A percentile compares a stretch with the other conserved stretches of the same genome.
These are phyloP conservation scores for Luvunga scandens DNA, from an alignment of 345 rosid genomes.

Conservation along the genomic window DNA sequence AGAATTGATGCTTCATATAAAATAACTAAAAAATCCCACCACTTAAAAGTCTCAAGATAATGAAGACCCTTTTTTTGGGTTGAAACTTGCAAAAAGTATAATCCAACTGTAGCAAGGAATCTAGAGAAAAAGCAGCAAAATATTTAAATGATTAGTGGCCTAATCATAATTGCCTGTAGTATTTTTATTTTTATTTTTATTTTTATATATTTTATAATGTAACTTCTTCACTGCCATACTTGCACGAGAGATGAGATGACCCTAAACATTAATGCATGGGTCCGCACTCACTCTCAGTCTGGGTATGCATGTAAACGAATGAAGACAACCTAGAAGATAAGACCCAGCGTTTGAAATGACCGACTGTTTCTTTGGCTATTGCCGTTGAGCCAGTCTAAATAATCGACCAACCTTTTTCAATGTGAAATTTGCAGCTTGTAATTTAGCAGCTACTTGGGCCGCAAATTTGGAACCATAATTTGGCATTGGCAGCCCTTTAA, in stretches of 20 bases:
- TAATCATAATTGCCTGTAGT: no score
- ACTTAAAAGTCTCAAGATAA: not conserved
- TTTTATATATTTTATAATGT: no score
- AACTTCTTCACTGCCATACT: no score
- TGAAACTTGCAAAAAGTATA: not conserved
- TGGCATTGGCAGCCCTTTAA: no score
- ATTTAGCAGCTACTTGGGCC: not conserved
- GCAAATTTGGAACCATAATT: not conserved
- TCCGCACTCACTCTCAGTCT: not conserved
- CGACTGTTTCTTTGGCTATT: not conserved
- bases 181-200: no score
- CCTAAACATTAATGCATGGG: no score
- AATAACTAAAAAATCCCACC: not conserved
- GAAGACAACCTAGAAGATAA: not conserved
- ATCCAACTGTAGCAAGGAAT: not conserved
- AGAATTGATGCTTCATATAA: not conserved
- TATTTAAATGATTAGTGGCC: no score
- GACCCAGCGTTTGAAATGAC: not conserved
- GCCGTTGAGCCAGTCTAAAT: slow-evolving; percentile 6
- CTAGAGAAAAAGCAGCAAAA: not conserved
- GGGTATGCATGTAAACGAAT: not conserved
- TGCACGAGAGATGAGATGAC: not conserved
- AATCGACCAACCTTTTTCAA: not conserved
- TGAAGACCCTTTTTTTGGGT: not conserved
- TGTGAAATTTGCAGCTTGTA: not conserved